These are phyloP conservation scores for Apiotrichum mycotoxinovorans DNA, from an alignment of 1,284 basidiomycete genomes.

Conservation along the genomic window DNA sequence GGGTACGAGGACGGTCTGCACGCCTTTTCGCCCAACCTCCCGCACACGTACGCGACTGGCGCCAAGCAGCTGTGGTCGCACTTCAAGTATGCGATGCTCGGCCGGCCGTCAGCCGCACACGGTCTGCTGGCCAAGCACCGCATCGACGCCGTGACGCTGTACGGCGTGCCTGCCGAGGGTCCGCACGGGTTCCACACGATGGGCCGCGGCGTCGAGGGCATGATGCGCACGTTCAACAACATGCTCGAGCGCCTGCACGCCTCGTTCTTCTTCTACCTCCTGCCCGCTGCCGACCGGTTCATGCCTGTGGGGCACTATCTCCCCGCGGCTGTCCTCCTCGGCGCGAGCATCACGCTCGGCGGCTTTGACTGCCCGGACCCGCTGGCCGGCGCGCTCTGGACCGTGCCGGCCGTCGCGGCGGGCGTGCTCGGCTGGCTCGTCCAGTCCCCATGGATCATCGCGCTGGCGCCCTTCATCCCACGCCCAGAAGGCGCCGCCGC, in stretches of 20 bases:
- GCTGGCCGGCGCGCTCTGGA: constrained; percentile 55
- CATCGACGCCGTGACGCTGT: constrained; percentile 90
- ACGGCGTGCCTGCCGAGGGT: constrained; percentile 77
- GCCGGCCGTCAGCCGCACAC: constrained; percentile 50
- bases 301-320: constrained; percentile 85
- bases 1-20: constrained; percentile 73
- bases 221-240: constrained; percentile 83
- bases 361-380: constrained; percentile 70
- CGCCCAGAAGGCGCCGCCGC: constrained; percentile 58
- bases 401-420: constrained; percentile 19
- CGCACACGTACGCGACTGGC: constrained; percentile 22
- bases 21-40: constrained; percentile 55
- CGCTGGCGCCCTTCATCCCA: constrained; percentile 17
- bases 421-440: constrained; percentile 22
- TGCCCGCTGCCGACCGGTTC: constrained; percentile 70
- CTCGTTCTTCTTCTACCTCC: constrained; percentile 90
- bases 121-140: constrained; percentile 61
- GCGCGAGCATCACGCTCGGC: constrained; percentile 73
- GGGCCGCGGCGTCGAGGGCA: constrained; percentile 81
- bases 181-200: constrained; percentile 94
- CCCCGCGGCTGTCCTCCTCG: constrained; percentile 75
- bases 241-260: constrained; percentile 89
- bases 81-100: constrained; percentile 40
- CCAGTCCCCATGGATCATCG: constrained; percentile 22
- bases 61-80: constrained; percentile 38